phyloP scores from a whole-genome alignment of 305 asterid species.

The Ajuga reptans region DNA sequence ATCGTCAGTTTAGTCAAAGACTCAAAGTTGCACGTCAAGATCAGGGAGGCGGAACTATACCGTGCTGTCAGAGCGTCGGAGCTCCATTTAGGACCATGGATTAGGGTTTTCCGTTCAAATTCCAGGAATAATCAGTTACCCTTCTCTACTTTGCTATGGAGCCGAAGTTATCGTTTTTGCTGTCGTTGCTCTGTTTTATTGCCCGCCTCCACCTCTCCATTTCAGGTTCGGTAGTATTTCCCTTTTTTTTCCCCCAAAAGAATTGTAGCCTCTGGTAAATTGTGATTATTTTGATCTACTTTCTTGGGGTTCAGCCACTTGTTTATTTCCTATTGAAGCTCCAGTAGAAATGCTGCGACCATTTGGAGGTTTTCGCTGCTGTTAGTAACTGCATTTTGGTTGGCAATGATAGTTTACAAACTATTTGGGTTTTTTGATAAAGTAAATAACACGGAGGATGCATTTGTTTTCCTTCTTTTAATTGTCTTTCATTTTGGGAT shows the following conservation, averaged over 20 bases:
- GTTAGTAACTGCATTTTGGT: constrained; percentile 15
- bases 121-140: neutral
- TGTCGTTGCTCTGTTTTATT: constrained; percentile 32
- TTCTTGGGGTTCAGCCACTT: neutral
- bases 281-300: neutral
- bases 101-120: constrained; percentile 37
- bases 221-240: constrained; percentile 38
- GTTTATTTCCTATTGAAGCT: neutral
- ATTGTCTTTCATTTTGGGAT: neutral
- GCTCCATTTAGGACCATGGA: constrained; percentile 38
- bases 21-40: neutral
- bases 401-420: neutral
- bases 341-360: neutral
- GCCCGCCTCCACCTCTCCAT: constrained; percentile 33
- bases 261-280: neutral
- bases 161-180: constrained; percentile 29
- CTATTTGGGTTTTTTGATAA: neutral
- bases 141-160: constrained; percentile 41
- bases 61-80: constrained; percentile 13
- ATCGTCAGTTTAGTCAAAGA: constrained; percentile 17
- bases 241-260: neutral
- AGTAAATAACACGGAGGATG: neutral
- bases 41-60: neutral
- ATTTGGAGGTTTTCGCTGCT: neutral
- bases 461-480: neutral